phyloP scores from a whole-genome alignment of 768 basidiomycete genomes.

The Rossbeevera mucosa region DNA sequence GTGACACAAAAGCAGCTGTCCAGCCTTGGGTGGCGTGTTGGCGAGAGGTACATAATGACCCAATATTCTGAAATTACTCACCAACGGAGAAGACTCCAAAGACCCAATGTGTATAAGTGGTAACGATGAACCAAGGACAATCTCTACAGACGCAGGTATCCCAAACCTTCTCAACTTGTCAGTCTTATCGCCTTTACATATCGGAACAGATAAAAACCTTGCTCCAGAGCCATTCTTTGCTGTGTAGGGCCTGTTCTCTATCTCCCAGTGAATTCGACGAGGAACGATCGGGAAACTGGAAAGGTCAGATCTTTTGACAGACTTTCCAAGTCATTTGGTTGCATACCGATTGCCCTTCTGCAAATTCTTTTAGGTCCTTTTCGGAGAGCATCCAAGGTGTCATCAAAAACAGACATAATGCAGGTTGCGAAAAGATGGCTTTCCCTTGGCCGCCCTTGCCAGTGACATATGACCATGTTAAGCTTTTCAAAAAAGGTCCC shows the following conservation, averaged over 20 bases:
- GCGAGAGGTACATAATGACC: background rate
- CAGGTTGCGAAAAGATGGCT: conserved; percentile 11
- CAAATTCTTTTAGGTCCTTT: conserved; percentile 34
- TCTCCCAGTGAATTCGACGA: conserved; percentile 3
- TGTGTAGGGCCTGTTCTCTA: conserved; percentile 21
- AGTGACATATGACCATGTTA: conserved; percentile 26
- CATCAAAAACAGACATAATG: conserved; percentile 32
- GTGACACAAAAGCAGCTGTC: conserved; percentile 49
- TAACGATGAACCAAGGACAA: conserved; percentile 39
- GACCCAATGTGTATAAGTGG: conserved; percentile 40
- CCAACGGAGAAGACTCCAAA: conserved; percentile 41
- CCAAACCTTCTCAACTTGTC: conserved; percentile 31
- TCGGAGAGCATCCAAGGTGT: conserved; percentile 38
- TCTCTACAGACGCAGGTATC: conserved; percentile 35
- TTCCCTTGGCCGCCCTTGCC: conserved; percentile 10
- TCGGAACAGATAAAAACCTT: conserved; percentile 32
- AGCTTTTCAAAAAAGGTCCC: conserved; percentile 21
- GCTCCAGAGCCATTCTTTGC: conserved; percentile 51
- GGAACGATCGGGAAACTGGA: conserved; percentile 19
- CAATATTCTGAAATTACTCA: conserved; percentile 12
- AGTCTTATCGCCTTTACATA: background rate
- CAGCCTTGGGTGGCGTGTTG: conserved; percentile 37
- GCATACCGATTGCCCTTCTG: conserved; percentile 20
- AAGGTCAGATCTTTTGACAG: conserved; percentile 1
- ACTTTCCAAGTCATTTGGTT: background rate